These are phyloP conservation scores for Phalaenopsis equestris DNA, from an alignment of 106 monocot genomes.

Conservation along the genomic window DNA sequence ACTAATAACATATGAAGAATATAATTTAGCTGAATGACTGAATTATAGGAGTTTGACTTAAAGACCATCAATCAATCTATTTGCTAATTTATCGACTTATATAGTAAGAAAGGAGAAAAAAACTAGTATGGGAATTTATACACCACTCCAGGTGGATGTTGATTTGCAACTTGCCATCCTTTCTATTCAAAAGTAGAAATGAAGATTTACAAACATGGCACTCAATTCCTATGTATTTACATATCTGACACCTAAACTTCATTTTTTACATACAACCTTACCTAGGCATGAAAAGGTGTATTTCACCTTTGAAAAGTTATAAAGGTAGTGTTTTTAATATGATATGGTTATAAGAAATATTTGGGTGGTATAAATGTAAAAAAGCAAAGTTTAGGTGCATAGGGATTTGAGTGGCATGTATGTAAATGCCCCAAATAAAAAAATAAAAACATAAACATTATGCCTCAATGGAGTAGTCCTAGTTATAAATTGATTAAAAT, in stretches of 20 bases:
- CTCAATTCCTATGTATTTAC: no score
- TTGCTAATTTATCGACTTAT: neutral
- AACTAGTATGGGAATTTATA: neutral
- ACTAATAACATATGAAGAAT: conserved; percentile 40
- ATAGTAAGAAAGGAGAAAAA: neutral
- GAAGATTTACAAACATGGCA: neutral
- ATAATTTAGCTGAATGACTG: conserved; percentile 1
- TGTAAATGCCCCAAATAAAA: no score
- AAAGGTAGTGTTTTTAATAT: no score
- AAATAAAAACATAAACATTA: neutral
- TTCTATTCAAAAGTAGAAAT: neutral
- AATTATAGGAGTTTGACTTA: neutral
- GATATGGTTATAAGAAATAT: no score
- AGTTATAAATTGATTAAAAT: neutral
- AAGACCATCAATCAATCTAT: neutral
- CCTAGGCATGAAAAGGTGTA: no score
- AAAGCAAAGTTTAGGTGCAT: no score
- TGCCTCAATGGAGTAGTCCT: neutral
- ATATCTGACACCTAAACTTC: no score
- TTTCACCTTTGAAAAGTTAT: no score
- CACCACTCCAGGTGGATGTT: neutral
- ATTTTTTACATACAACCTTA: no score
- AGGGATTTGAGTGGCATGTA: no score
- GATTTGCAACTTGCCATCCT: neutral
- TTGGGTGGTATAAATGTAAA: no score